phyloP scores from a whole-genome alignment of 176 grass and related monocot genomes.

The Cymbopogon citratus region DNA sequence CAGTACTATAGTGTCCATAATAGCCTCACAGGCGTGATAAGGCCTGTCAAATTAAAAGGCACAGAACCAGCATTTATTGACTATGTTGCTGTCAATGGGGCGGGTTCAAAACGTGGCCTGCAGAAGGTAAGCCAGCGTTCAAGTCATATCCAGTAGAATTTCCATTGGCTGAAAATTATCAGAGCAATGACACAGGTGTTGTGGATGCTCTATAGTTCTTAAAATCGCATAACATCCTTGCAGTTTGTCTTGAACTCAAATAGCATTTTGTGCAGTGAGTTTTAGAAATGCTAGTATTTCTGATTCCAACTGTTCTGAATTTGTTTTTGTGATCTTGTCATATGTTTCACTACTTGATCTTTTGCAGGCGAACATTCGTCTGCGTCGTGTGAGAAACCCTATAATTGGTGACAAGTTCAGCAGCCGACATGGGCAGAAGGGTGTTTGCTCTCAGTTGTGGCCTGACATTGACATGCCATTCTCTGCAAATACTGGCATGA shows the following conservation, averaged over 20 bases:
- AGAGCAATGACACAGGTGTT: background rate
- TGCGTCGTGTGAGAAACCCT: conserved; percentile 75
- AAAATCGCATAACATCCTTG: background rate
- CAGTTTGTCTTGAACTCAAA: background rate
- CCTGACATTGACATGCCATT: conserved; percentile 99
- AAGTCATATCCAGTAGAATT: background rate
- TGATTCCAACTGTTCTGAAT: background rate
- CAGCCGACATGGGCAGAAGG: conserved; percentile 97
- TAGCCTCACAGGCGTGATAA: conserved; percentile 55
- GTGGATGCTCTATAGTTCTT: background rate
- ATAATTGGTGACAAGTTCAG: conserved; percentile 99
- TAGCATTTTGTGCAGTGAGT: conserved; percentile 4
- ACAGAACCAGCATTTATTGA: conserved; percentile 75
- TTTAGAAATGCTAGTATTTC: background rate
- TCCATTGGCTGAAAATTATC: conserved; percentile 16
- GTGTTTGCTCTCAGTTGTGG: conserved; percentile 95
- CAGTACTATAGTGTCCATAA: conserved; percentile 81
- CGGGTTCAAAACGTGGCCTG: conserved; percentile 56
- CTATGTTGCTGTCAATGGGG: conserved; percentile 75
- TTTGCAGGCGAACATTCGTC: conserved; percentile 76
- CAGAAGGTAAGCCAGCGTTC: conserved; percentile 54
- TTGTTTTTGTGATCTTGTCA: conserved; percentile 1
- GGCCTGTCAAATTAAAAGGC: conserved; percentile 58
- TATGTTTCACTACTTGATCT: conserved; percentile 11
- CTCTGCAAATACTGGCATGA: conserved; percentile 91